These are phyloP conservation scores for Metarhizium rileyi DNA, from an alignment of 2,329 filamentous ascomycete genomes.

Conservation along the genomic window DNA sequence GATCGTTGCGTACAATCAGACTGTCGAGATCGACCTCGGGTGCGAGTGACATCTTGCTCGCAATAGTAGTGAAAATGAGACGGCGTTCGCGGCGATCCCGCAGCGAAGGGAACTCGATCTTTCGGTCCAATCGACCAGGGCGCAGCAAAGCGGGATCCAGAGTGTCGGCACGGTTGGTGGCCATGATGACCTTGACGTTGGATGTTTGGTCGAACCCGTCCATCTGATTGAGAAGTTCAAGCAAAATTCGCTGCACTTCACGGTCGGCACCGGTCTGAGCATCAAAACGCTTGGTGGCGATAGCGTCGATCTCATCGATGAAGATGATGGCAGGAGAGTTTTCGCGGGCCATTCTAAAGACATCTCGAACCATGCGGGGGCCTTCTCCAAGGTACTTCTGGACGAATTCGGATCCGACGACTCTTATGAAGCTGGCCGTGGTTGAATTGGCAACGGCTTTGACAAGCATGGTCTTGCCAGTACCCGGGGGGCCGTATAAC, in stretches of 20 bases:
- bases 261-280: slow-evolving; percentile 95
- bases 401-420: slow-evolving; percentile 96
- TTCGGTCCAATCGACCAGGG: slow-evolving; percentile 89
- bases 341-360: slow-evolving; percentile 97
- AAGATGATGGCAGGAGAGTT: slow-evolving; percentile 99
- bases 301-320: slow-evolving; percentile 98
- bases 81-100: slow-evolving; percentile 89
- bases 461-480: slow-evolving; percentile 93
- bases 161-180: slow-evolving; percentile 95
- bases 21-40: slow-evolving; percentile 95
- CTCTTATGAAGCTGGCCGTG: slow-evolving; percentile 95
- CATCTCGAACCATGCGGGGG: slow-evolving; percentile 96
- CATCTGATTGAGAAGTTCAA: slow-evolving; percentile 98
- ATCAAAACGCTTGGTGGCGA: slow-evolving; percentile 98
- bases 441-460: slow-evolving; percentile 98
- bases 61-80: slow-evolving; percentile 96
- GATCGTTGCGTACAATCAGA: slow-evolving; percentile 93
- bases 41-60: slow-evolving; percentile 90
- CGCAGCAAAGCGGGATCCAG: slow-evolving; percentile 90
- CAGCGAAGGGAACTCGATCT: slow-evolving; percentile 97
- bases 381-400: slow-evolving; percentile 98
- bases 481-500: slow-evolving; percentile 91
- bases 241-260: slow-evolving; percentile 95
- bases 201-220: slow-evolving; percentile 98
- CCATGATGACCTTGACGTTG: slow-evolving; percentile 99